Base-by-base conservation (phyloP, 306 rosid species). In the Lagenaria siceraria region DNA sequence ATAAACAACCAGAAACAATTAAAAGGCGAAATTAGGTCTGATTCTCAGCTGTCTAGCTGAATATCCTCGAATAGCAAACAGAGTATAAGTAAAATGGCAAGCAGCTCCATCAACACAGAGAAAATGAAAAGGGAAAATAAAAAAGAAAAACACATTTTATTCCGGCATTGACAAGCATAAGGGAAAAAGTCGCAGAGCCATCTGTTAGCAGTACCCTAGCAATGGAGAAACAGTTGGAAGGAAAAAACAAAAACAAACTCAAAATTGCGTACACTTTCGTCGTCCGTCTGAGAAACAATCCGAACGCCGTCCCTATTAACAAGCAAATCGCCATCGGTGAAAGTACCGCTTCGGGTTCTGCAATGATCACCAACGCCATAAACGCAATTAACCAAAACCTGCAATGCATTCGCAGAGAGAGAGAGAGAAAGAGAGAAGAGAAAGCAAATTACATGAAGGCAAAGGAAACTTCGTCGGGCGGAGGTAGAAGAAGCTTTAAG, bases 331-430 rank as follows among this genome's bases (percentile, higher is more conserved):
- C 96, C 99, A 71, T 90, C 93, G 84, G 76, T 89, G 87, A 95
- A 95, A n/a, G 99, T 90, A 18, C 97, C 98, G 76, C 97, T 86
- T 75, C 86, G 84, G 31, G 99, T 95, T 87, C 99, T 95, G 63
- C 36, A 75, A 75, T 24, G 36, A 75, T 81, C 85, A 75, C 11
- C 10, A 78, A 52, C 71, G 14, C 72, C 84, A 86, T 49, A 77
- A 77, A 58, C 85, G 80, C 25, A 82, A 27, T 80, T 25, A 79
- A 38, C 62, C 65, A 15, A 49, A 53, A 73, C 31, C 38, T 7
- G 65, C 0, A 83, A 52, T 46, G 52, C 49, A 18, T 75, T 25
- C 35, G 10, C 0, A 54, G 29, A 79, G 54, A 80, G 38, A 76
- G 10, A 74, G 42, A 25, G 35, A 33, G 55, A 60, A 1, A 8